Evolutionary conservation across 345 rosid species (phyloP).

Genomic region (Syzygium oleosum): DNA sequence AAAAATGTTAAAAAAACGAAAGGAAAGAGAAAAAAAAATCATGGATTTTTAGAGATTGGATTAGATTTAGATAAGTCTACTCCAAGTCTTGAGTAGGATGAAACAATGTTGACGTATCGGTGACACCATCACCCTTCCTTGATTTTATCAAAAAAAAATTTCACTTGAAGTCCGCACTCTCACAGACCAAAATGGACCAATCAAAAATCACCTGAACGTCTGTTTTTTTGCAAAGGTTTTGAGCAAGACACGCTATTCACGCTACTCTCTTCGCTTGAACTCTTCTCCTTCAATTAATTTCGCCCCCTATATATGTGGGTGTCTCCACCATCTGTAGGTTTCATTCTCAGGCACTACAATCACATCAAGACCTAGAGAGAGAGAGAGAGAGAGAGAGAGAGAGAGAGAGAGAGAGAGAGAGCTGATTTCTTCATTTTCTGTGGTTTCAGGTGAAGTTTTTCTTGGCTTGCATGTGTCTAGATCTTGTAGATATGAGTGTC

Average conservation of each 20-base stretch:
- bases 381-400: background rate
- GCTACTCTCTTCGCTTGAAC: background rate
- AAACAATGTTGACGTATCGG: background rate
- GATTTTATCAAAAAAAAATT: background rate
- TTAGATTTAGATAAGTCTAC: background rate
- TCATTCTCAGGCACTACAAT: background rate
- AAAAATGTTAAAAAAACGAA: background rate
- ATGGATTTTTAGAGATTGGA: background rate
- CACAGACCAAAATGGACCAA: background rate
- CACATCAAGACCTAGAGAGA: background rate
- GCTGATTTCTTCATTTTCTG: background rate
- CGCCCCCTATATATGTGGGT: background rate
- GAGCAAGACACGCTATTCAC: background rate
- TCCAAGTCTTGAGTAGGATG: background rate
- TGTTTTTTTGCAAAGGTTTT: background rate
- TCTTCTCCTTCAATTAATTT: background rate
- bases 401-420: background rate
- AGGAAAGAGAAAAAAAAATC: background rate
- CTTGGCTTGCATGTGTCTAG: background rate
- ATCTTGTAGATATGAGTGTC: background rate
- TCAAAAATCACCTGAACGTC: background rate
- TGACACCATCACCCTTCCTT: background rate
- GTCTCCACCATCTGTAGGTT: background rate
- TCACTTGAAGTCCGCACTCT: background rate
- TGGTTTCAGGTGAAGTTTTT: background rate